Evolutionary conservation across 2,329 filamentous ascomycete species (phyloP), one percentile per base, ranked within the genome.

Genomic region (Sarocladium brachiariae): DNA sequence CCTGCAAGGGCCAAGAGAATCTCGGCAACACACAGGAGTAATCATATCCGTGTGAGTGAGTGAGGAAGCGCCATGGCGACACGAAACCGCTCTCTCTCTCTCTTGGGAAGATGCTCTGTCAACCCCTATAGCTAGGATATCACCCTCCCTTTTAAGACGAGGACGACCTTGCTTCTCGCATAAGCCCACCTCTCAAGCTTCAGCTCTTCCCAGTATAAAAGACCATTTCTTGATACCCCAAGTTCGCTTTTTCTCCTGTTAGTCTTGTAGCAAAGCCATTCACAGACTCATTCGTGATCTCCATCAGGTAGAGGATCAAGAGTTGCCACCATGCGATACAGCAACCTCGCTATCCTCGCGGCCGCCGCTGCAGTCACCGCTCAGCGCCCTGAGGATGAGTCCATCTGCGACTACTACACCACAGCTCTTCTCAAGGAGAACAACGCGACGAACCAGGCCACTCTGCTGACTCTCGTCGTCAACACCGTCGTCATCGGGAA

Each of bases 401-500:
- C 76, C 53, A 76, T 84, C 57, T 84, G 80, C 64, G 80, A 83
- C 66, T 81, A 81, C 64, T 84, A 84, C 65, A 82, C 80, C 30
- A 78, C 70, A 3, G 73, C 75, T n/a, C 62, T 83, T 10, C 68
- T 83, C 50, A 76, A 71, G 62, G 69, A 79, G 34, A 83, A 82
- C 67, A 82, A 74, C 33, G 75, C 76, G 16, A 71, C 68, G 25
- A 83, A 81, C 61, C 80, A 84, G 62, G 65, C 70, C 50, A 75
- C 70, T 1, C 67, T 83, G 2, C 57, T 84, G 58, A 79, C 74
- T 2, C 65, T 78, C 1, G 62, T 84, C 3, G 78, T 84, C 58
- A 83, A 83, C 64, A 83, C 78, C 6, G 81, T 75, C 18, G 77
- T 83, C 54, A 80, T 82, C 56, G 80, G 81, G n/a, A 81, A 81